phyloP scores from a whole-genome alignment of 331 rosid genomes.

The Malus hybrid region DNA sequence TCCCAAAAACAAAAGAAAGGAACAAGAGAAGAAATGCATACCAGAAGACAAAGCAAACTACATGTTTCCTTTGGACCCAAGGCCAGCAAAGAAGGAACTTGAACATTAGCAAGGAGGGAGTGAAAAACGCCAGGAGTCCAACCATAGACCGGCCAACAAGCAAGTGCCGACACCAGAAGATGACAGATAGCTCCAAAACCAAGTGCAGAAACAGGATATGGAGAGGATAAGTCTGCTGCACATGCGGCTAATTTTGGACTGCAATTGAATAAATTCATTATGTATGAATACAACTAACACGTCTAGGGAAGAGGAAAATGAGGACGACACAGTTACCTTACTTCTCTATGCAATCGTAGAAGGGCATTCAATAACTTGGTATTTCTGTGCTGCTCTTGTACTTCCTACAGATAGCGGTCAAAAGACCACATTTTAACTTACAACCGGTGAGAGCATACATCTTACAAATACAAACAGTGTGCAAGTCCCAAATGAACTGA shows the following conservation, averaged over 20 bases:
- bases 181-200: slow-evolving; percentile 98
- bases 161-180: slow-evolving; percentile 74
- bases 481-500: not conserved
- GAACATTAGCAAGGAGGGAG: slow-evolving; percentile 71
- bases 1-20: not conserved
- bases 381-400: slow-evolving; percentile 90
- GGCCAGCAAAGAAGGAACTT: slow-evolving; percentile 64
- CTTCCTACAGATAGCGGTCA: slow-evolving; percentile 48
- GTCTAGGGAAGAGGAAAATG: slow-evolving; percentile 9
- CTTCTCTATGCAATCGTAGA: slow-evolving; percentile 84
- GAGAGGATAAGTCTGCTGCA: slow-evolving; percentile 69
- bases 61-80: slow-evolving; percentile 97
- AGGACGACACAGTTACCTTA: slow-evolving; percentile 48
- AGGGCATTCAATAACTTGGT: slow-evolving; percentile 88
- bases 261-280: slow-evolving; percentile 28
- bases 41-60: slow-evolving; percentile 93
- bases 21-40: slow-evolving; percentile 25
- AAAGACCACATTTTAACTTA: slow-evolving; percentile 17
- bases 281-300: slow-evolving; percentile 13
- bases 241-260: slow-evolving; percentile 96
- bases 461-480: not conserved
- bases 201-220: slow-evolving; percentile 75
- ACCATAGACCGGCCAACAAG: slow-evolving; percentile 93
- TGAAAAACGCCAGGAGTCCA: slow-evolving; percentile 96
- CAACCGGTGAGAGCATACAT: not conserved